phyloP scores from a whole-genome alignment of 192 early-diverging fungal genomes.

The Entophlyctis helioformis region DNA sequence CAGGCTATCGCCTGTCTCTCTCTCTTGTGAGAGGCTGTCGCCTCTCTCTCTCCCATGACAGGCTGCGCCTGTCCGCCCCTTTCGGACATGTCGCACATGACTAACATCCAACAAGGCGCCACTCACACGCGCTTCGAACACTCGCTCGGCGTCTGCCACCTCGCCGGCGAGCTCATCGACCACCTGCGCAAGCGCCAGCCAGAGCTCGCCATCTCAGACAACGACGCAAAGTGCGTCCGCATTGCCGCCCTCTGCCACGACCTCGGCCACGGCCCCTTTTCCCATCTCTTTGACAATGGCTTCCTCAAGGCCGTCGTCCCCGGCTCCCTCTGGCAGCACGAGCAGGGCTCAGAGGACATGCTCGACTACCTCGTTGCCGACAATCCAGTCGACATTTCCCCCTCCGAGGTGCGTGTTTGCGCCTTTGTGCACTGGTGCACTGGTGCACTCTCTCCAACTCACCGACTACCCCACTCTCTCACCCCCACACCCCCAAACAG shows the following conservation, averaged over 20 bases:
- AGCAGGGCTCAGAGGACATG: constrained; percentile 71
- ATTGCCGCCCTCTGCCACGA: constrained; percentile 92
- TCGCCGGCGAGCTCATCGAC: constrained; percentile 63
- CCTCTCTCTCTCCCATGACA: too few species aligned
- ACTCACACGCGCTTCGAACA: constrained; percentile 97
- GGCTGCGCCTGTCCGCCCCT: too few species aligned
- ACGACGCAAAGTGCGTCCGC: constrained; percentile 74
- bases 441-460: too few species aligned
- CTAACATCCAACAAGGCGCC: constrained; percentile 47
- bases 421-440: too few species aligned
- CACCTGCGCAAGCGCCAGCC: constrained; percentile 63
- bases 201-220: constrained; percentile 61
- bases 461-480: too few species aligned
- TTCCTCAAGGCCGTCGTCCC: constrained; percentile 58
- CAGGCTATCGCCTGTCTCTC: too few species aligned
- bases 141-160: constrained; percentile 73
- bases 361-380: constrained; percentile 66
- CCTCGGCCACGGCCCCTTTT: constrained; percentile 93
- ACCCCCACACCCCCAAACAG: not conserved
- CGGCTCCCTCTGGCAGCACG: constrained; percentile 28
- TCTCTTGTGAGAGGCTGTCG: too few species aligned
- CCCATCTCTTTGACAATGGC: constrained; percentile 86
- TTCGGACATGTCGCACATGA: too few species aligned
- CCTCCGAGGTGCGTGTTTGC: too few species aligned
- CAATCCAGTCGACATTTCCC: constrained; percentile 56